Base-by-base conservation (phyloP, 2,329 filamentous ascomycete species). In the Annulohypoxylon truncatum region DNA sequence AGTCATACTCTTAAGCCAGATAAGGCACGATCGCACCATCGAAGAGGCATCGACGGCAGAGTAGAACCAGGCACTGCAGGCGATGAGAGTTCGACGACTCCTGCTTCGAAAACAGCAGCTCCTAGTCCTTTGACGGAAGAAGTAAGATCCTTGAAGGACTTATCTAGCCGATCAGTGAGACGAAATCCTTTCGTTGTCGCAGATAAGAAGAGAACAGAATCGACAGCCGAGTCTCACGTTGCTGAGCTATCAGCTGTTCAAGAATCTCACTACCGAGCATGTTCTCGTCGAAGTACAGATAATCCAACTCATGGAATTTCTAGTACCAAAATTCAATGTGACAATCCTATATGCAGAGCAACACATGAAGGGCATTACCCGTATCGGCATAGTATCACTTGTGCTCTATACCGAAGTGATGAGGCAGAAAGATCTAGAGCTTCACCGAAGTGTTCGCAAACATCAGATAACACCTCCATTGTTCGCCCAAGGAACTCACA, bases 321-420 rank as follows among this genome's bases (percentile, higher is more conserved):
- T 13, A 33, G 46, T 44, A 66, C 40, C n/a, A 67, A 69, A 15
- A 61, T 71, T 47, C 70, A 73, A 44, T 77, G 75, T 53, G 67
- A 73, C n/a, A 73, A 78, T 44, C 66, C 74, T 5, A 67, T 71
- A 22, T 76, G 77, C 53, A 72, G 72, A 61, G 71, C 72, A 55
- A 75, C 73, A n/a, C 74, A 74, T 63, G 66, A 69, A 10, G 73
- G 74, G 1, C 72, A 76, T 58, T 69, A 73, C 50, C 70, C 74
- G 18, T 67, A 73, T 59, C 73, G 76, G 3, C 79, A 80, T 65
- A 77, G 74, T 54, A 74, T 78, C 52, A 74, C 72, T 13, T 80
- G 77, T 55, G 65, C 73, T 20, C 68, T 70, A 38, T 51, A 71
- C 29, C 62, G 67, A 42, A 73, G 66, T 46, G 66, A 72, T 15